Percentiles rank a stretch among this genome's conserved stretches.
Conservation (phyloP, 495 filamentous ascomycete genomes). For the Chaetomidium leptoderma region DNA sequence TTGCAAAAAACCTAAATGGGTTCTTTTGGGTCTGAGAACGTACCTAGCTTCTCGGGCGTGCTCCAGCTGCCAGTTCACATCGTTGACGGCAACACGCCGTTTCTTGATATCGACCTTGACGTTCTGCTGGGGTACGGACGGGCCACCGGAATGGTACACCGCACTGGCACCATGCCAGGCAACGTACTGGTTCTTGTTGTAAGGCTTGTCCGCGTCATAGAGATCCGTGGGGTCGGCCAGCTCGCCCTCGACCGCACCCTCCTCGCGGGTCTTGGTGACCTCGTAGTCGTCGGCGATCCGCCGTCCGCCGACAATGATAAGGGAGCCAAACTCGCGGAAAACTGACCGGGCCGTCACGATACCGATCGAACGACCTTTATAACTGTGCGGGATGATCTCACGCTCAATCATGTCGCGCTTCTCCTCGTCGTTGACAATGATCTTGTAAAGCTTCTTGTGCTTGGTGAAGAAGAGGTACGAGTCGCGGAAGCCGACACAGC, state of each 20-base stretch:
- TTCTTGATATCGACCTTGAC: conserved; percentile 75
- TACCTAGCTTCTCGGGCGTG: conserved; percentile 88
- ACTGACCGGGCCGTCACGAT: conserved; percentile 95
- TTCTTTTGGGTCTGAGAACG: conserved; percentile 29
- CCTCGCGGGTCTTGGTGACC: conserved; percentile 66
- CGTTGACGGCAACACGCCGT: conserved; percentile 80
- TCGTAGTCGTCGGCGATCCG: conserved; percentile 88
- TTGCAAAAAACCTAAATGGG: too few relatives aligned
- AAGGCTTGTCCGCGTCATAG: conserved; percentile 66
- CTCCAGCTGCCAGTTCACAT: conserved; percentile 95
- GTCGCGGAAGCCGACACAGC: conserved; percentile 94
- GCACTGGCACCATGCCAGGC: conserved; percentile 96
- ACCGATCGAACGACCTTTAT: conserved; percentile 96
- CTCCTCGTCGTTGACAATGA: conserved; percentile 87
- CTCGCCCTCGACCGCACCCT: conserved; percentile 84
- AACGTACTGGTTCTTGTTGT: conserved; percentile 95
- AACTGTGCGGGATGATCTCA: conserved; percentile 91
- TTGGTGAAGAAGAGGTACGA: conserved; percentile 98
- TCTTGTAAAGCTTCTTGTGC: conserved; percentile 90
- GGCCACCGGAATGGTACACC: conserved; percentile 82
- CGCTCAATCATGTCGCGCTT: conserved; percentile 92
- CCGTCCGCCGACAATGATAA: conserved; percentile 86
- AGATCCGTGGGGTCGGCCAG: conserved; percentile 81
- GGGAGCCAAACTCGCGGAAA: conserved; percentile 91
- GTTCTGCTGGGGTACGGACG: conserved; percentile 68